Percentiles rank a stretch among this genome's conserved stretches.
Evolutionary conservation across 495 filamentous ascomycete genomes (phyloP).

Genomic region (Penicillium malachiteum): DNA sequence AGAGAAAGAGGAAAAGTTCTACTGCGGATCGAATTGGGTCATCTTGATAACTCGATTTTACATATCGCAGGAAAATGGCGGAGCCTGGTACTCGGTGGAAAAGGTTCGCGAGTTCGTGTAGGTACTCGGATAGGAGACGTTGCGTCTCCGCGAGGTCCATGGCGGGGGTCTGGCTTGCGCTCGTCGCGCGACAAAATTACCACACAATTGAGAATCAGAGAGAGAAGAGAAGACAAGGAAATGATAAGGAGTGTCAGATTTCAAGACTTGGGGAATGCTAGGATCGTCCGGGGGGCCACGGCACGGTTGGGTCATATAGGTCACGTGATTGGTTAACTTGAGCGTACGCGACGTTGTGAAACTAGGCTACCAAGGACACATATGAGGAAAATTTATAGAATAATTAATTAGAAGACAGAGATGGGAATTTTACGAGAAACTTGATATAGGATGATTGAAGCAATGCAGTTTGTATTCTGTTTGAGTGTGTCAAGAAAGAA

Average conservation of each 20-base stretch:
- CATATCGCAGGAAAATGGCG: slow-evolving; percentile 89
- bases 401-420: too few species aligned
- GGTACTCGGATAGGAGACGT: slow-evolving; percentile 61
- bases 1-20: slow-evolving; percentile 91
- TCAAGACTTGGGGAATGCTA: neutral
- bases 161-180: slow-evolving; percentile 12
- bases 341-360: too few species aligned
- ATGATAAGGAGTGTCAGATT: neutral
- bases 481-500: slow-evolving; percentile 13
- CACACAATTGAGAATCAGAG: neutral
- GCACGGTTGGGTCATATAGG: neutral
- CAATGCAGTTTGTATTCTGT: slow-evolving; percentile 35
- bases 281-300: neutral
- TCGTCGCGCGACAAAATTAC: slow-evolving; percentile 10
- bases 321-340: neutral
- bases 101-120: slow-evolving; percentile 62
- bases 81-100: slow-evolving; percentile 93
- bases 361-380: too few species aligned
- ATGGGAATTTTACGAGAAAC: neutral
- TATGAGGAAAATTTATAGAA: too few species aligned
- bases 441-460: slow-evolving; percentile 11
- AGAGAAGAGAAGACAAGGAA: neutral
- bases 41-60: slow-evolving; percentile 95
- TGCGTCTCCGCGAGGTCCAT: slow-evolving; percentile 87
- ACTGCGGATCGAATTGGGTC: slow-evolving; percentile 92